Base-by-base conservation (phyloP, 139 green algal genomes). In the Zygnema cylindricum region DNA sequence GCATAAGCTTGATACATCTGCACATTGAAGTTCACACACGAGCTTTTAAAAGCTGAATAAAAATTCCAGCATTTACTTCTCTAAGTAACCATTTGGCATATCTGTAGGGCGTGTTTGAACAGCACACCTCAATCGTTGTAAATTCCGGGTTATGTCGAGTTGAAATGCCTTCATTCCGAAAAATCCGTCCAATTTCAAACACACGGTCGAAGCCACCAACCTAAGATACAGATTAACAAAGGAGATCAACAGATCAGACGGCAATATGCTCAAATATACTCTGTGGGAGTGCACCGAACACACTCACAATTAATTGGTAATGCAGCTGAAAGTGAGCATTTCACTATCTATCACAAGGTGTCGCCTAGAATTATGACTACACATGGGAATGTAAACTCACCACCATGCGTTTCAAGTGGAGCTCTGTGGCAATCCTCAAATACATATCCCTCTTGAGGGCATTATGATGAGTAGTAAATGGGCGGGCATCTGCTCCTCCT, bases 71-170 rank as follows among this genome's bases (percentile, higher is more conserved):
- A n/a, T n/a, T n/a, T n/a, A n/a, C n/a, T n/a, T n/a, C n/a, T n/a
- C n/a, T n/a, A n/a, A n/a, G n/a, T n/a, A n/a, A n/a, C n/a, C n/a
- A n/a, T n/a, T n/a, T n/a, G n/a, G n/a, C n/a, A n/a, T n/a, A n/a
- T n/a, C n/a, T n/a, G 49, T 16, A 63, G 49, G 49, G 49, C 7
- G 7, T 16, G 49, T 16, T 16, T 63, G 16, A 16, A 3, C 2
- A 36, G 41, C 69, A 98, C 25, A 98, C 85, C 93, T 99, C 97
- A 32, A 99, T 94, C 25, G 92, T 96, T 0, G 97, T 99, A 93
- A 99, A 99, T 94, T 99, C 97, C 1, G 97, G 97, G 90, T 99
- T 99, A 94, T 99, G 97, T 0, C 97, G 92, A 0, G 95, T 94
- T 42, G 95, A 98, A 33, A 98, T 92, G 84, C 97, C 97, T 88